These are phyloP conservation scores for Tephrocybe sp. DNA, from an alignment of 768 basidiomycete genomes.

Conservation along the genomic window DNA sequence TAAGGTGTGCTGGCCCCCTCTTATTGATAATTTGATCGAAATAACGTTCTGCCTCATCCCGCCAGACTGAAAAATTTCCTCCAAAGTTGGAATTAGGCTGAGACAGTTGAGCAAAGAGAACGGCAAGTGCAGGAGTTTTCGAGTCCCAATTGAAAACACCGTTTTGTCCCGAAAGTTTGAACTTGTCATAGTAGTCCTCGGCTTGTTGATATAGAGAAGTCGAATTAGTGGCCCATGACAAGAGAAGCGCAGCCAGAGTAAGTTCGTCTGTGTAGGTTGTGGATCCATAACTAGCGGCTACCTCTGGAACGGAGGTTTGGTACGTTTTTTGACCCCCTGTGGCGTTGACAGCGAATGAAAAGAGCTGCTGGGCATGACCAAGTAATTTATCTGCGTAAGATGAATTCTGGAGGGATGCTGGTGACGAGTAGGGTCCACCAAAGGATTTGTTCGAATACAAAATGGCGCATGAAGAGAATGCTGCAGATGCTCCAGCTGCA, in stretches of 20 bases:
- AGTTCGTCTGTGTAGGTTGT: slow-evolving; percentile 73
- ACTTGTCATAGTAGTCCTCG: slow-evolving; percentile 55
- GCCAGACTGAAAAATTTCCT: slow-evolving; percentile 67
- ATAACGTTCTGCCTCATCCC: slow-evolving; percentile 65
- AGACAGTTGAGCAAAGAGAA: slow-evolving; percentile 75
- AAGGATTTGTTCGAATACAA: slow-evolving; percentile 69
- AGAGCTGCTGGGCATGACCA: slow-evolving; percentile 72
- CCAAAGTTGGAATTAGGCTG: slow-evolving; percentile 50
- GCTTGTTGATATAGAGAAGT: slow-evolving; percentile 61
- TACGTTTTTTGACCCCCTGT: slow-evolving; percentile 59
- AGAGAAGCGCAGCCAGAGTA: slow-evolving; percentile 69
- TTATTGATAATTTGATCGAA: slow-evolving; percentile 70
- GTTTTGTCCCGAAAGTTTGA: slow-evolving; percentile 48
- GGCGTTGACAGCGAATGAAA: slow-evolving; percentile 71
- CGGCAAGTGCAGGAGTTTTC: slow-evolving; percentile 70
- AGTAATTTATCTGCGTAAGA: slow-evolving; percentile 71
- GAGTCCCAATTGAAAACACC: slow-evolving; percentile 88
- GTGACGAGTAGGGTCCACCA: slow-evolving; percentile 45
- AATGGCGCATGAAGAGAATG: slow-evolving; percentile 83
- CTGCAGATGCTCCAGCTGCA: slow-evolving; percentile 79
- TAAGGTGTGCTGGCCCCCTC: slow-evolving; percentile 52
- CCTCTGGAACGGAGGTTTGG: slow-evolving; percentile 66
- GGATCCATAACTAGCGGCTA: slow-evolving; percentile 65
- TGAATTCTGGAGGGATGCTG: slow-evolving; percentile 67
- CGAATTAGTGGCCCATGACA: slow-evolving; percentile 69